phyloP scores from a whole-genome alignment of 345 rosid species.

The Raphanus sativus region DNA sequence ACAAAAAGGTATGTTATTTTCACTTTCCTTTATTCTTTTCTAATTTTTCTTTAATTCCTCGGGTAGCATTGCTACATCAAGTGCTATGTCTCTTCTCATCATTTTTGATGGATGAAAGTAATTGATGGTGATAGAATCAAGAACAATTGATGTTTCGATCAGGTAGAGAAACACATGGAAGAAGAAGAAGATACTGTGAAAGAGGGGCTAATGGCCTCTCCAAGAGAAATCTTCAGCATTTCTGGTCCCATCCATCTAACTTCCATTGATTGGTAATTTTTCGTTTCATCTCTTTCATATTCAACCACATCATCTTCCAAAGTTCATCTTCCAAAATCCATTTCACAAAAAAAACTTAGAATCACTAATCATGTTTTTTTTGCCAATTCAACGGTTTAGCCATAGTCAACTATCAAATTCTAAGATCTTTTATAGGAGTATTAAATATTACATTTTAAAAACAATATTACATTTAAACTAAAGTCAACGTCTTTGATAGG shows the following conservation, averaged over 20 bases:
- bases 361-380: neutral
- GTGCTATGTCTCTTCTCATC: neutral
- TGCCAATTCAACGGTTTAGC: constrained; percentile 16
- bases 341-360: neutral
- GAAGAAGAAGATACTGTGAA: constrained; percentile 37
- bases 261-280: constrained; percentile 54
- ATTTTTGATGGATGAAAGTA: neutral
- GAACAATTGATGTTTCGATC: neutral
- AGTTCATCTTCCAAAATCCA: constrained; percentile 16
- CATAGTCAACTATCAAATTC: constrained; percentile 7
- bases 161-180: constrained; percentile 24
- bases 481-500: constrained; percentile 42
- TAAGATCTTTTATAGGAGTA: no score
- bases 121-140: neutral
- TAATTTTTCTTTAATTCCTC: neutral
- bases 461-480: neutral
- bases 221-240: constrained; percentile 48
- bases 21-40: neutral
- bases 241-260: constrained; percentile 63
- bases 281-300: neutral
- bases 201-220: constrained; percentile 39
- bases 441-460: no score
- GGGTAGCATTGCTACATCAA: neutral
- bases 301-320: constrained; percentile 24
- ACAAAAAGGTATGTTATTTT: constrained; percentile 6